A percentile compares a stretch with the other conserved stretches of the same genome.
Conservation (phyloP, 805 yeast genomes). For the Hanseniaspora meyeri region DNA sequence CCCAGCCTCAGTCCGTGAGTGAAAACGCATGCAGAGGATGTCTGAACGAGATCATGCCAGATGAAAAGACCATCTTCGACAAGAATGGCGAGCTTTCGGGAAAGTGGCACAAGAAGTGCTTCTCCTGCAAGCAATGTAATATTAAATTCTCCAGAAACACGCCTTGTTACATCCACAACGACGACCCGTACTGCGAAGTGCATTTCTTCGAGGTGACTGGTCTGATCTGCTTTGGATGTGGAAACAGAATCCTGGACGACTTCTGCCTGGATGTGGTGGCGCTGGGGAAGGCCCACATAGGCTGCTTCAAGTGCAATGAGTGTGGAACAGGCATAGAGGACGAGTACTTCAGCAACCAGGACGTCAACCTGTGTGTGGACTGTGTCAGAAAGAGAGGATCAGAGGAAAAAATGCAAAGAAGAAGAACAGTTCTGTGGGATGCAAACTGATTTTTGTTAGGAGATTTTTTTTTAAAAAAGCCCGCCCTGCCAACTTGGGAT, state of each 20-base stretch:
- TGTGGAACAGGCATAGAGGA: slow-evolving; percentile 4
- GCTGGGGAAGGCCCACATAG: slow-evolving; percentile 8
- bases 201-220: slow-evolving; percentile 33
- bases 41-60: slow-evolving; percentile 31
- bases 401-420: slow-evolving; percentile 6
- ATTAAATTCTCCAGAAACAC: slow-evolving; percentile 45
- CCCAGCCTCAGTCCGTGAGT: neutral
- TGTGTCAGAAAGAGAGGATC: slow-evolving; percentile 1
- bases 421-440: slow-evolving; percentile 13
- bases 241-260: slow-evolving; percentile 6
- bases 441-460: too few species aligned
- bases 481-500: neutral
- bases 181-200: slow-evolving; percentile 66
- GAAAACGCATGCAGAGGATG: slow-evolving; percentile 66
- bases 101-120: slow-evolving; percentile 88
- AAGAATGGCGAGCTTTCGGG: slow-evolving; percentile 60
- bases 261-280: slow-evolving; percentile 8
- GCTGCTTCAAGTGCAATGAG: slow-evolving; percentile 8
- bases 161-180: slow-evolving; percentile 64
- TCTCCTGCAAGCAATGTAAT: slow-evolving; percentile 57
- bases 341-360: slow-evolving; percentile 9
- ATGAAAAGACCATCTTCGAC: slow-evolving; percentile 57
- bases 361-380: slow-evolving; percentile 2
- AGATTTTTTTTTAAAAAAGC: too few species aligned
- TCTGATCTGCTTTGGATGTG: slow-evolving; percentile 5